Conservation (phyloP, 2,329 filamentous ascomycete genomes). For the Aurifilum marmelostoma region DNA sequence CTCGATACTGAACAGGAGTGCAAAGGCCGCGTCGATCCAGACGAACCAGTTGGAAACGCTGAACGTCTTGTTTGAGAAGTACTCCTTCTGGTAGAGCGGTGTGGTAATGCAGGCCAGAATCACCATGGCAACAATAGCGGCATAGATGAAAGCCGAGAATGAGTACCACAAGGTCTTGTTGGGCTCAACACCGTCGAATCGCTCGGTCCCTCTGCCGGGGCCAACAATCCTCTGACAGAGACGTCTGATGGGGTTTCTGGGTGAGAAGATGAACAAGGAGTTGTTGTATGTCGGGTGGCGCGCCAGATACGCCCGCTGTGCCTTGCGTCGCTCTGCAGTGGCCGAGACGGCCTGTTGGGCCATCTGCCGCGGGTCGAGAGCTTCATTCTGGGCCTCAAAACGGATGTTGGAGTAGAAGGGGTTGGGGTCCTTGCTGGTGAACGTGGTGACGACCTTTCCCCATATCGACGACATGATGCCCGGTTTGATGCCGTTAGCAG, state of each 20-base stretch:
- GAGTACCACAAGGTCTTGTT: slow-evolving; percentile 89
- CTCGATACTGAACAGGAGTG: slow-evolving; percentile 82
- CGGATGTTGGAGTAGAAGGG: slow-evolving; percentile 84
- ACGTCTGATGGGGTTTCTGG: slow-evolving; percentile 75
- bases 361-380: slow-evolving; percentile 82
- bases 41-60: slow-evolving; percentile 86
- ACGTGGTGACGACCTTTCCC: slow-evolving; percentile 58
- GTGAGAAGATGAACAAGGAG: slow-evolving; percentile 83
- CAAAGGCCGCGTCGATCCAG: slow-evolving; percentile 90
- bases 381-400: slow-evolving; percentile 74
- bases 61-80: slow-evolving; percentile 65
- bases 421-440: slow-evolving; percentile 78
- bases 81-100: slow-evolving; percentile 88
- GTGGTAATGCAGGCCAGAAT: slow-evolving; percentile 92
- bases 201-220: slow-evolving; percentile 82
- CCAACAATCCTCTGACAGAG: slow-evolving; percentile 90
- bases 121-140: slow-evolving; percentile 97
- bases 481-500: slow-evolving; percentile 52
- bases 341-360: slow-evolving; percentile 88
- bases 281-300: slow-evolving; percentile 92
- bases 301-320: slow-evolving; percentile 86
- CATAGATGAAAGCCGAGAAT: slow-evolving; percentile 93
- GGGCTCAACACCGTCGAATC: slow-evolving; percentile 87
- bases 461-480: slow-evolving; percentile 65
- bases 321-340: slow-evolving; percentile 78